These are phyloP conservation scores for Cyberlindnera maritima DNA, from an alignment of 805 yeast genomes.

Conservation along the genomic window DNA sequence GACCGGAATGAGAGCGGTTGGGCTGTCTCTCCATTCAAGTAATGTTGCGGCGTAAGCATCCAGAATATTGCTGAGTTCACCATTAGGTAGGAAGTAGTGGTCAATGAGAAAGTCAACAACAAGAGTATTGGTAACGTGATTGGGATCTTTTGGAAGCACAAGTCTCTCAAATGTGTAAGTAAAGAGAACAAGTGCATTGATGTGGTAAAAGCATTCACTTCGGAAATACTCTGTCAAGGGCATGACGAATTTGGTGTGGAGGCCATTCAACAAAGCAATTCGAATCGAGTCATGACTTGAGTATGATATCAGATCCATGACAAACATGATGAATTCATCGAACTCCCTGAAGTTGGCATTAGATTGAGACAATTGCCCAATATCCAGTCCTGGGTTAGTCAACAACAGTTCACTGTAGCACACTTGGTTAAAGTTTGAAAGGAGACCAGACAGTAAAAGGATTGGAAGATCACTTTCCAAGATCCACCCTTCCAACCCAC, in stretches of 20 bases:
- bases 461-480: conserved; percentile 22
- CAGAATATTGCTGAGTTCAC: not conserved
- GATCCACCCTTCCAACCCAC: conserved; percentile 17
- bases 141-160: not conserved
- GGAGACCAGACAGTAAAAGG: conserved; percentile 15
- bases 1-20: not conserved
- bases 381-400: not conserved
- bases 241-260: conserved; percentile 11
- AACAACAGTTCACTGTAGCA: conserved; percentile 10
- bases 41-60: conserved; percentile 1
- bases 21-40: not conserved
- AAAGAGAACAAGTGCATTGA: conserved; percentile 10
- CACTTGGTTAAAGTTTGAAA: conserved; percentile 14
- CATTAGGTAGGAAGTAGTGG: conserved; percentile 2
- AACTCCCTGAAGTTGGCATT: conserved; percentile 5
- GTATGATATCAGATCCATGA: conserved; percentile 13
- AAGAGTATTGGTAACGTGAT: not conserved
- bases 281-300: conserved; percentile 10
- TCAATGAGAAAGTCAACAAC: conserved; percentile 6
- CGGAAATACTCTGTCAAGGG: conserved; percentile 10
- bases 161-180: conserved; percentile 11
- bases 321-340: conserved; percentile 11
- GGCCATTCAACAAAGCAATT: conserved; percentile 12
- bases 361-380: not conserved
- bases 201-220: not conserved